A percentile compares a stretch with the other conserved stretches of the same genome.
These are phyloP conservation scores for Camelina hispida DNA, from an alignment of 345 rosid species.

Conservation along the genomic window DNA sequence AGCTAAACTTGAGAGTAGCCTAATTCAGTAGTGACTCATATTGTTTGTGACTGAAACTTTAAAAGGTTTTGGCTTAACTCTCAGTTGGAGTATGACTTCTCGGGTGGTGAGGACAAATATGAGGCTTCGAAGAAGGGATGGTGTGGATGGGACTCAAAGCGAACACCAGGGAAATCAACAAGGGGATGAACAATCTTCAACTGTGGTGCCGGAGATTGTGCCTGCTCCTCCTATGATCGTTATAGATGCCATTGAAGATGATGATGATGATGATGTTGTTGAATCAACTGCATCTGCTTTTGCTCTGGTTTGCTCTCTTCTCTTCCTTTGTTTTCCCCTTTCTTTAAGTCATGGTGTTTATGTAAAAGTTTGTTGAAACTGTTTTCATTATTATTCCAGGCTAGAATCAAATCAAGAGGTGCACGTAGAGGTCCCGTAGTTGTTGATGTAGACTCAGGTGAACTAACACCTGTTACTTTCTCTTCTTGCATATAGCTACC, in stretches of 20 bases:
- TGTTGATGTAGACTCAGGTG: slow-evolving; percentile 83
- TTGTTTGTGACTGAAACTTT: background rate
- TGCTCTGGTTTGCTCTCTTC: slow-evolving; percentile 57
- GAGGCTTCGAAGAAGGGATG: slow-evolving; percentile 19
- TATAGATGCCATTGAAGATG: slow-evolving; percentile 77
- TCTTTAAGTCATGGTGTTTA: slow-evolving; percentile 1
- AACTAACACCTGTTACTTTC: background rate
- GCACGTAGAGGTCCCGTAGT: slow-evolving; percentile 47
- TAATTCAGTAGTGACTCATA: background rate
- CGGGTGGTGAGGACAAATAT: slow-evolving; percentile 15
- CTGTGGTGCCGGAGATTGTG: slow-evolving; percentile 23
- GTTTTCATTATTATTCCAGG: slow-evolving; percentile 53
- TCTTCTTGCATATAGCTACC: background rate
- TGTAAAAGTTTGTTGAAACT: slow-evolving; percentile 21
- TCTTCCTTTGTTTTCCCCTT: background rate
- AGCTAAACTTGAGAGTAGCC: background rate
- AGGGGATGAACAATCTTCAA: slow-evolving; percentile 16
- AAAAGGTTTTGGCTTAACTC: background rate
- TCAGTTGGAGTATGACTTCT: slow-evolving; percentile 15
- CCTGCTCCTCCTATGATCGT: slow-evolving; percentile 40
- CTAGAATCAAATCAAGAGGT: slow-evolving; percentile 70
- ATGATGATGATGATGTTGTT: slow-evolving; percentile 89
- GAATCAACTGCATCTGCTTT: slow-evolving; percentile 79
- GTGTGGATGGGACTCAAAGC: slow-evolving; percentile 1
- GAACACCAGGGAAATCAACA: slow-evolving; percentile 33